phyloP scores from a whole-genome alignment of 2,329 filamentous ascomycete genomes.

The Venturia pyrina region DNA sequence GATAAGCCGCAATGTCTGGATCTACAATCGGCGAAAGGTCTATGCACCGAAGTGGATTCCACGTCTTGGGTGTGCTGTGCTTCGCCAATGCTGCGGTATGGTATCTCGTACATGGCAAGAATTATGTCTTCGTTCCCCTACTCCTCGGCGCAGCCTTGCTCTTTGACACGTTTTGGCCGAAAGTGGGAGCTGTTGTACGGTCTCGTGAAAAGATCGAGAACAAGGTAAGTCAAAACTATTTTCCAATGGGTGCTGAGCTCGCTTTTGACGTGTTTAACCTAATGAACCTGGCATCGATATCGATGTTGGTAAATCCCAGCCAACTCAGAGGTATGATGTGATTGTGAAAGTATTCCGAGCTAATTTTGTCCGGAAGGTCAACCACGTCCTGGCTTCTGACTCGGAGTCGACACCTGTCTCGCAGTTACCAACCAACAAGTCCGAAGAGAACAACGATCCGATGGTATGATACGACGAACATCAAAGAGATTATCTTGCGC shows the following conservation, averaged over 20 bases:
- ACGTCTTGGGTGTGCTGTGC: background rate
- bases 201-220: background rate
- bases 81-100: background rate
- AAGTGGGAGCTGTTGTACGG: background rate
- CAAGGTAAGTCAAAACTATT: background rate
- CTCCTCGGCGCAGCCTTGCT: background rate
- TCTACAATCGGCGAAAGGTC: accelerated
- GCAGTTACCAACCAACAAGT: no score
- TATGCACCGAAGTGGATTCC: background rate
- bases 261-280: no score
- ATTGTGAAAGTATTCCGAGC: no score
- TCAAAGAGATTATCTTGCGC: background rate
- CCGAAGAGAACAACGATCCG: no score
- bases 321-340: no score
- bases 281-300: no score
- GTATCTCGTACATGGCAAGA: background rate
- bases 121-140: background rate
- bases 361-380: no score
- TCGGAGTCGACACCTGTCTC: no score
- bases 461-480: no score
- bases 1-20: background rate
- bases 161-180: background rate
- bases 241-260: background rate
- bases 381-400: no score
- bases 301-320: no score